Evolutionary conservation across 352 stramenopile species (phyloP), one percentile per base, ranked within the genome.

Genomic region (Blastocystis hominis): DNA sequence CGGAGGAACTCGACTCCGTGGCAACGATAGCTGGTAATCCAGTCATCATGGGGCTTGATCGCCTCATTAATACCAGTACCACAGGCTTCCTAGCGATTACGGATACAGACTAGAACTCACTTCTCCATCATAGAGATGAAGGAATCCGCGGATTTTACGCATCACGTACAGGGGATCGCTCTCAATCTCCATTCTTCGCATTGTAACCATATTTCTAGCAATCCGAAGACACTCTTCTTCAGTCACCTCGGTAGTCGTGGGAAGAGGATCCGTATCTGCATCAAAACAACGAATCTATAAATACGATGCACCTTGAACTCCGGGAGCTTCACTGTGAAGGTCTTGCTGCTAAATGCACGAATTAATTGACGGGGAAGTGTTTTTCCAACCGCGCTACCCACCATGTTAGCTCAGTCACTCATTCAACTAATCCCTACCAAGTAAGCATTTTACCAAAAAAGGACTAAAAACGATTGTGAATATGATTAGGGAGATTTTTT

Each of bases 21-120:
- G 91, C 97, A 99, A 84, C 97, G 94, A 92, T 99, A 99, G 75
- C 93, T 97, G 20, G 96, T 99, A 89, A 99, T 99, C 95, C 95
- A 98, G 69, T 94, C 95, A 91, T 99, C 97, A 55, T 93, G 94
- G 79, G 91, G 92, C 53, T 94, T 93, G 55, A 99, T 94, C 20
- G 95, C 95, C 17, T 94, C 93, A 88, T 98, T 93, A 69, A 99
- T 96, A 62, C 97, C 97, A 15, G 95, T 97, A 7, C 96, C 97
- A 34, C 99, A 95, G 36, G 97, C 97, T 91, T 99, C 97, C 91
- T 77, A 69, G 7, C 24, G 9, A 70, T 38, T 24, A 63, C 3
- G 36, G 46, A 47, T 34, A 6, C 10, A 38, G 17, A 38, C 15
- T 0, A 44, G 6, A 6, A 46, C n/a, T 5, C 50, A 76, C 76